Conservation (phyloP, 140 eudicot genomes). For the Flaveria floridana region DNA sequence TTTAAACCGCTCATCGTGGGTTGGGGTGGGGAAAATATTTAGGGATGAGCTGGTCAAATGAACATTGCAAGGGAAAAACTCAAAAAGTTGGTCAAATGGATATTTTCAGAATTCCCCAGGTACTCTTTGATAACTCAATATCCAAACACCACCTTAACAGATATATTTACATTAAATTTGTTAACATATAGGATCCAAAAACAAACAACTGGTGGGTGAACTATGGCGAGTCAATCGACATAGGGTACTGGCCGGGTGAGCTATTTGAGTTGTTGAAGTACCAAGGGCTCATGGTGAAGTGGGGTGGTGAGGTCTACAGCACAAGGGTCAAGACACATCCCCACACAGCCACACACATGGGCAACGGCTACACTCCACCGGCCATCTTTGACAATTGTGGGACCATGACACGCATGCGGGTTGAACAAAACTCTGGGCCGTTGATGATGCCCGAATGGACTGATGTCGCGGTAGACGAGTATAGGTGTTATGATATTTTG, state of each 20-base stretch:
- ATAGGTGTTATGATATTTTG: slow-evolving; percentile 45
- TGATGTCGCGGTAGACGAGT: slow-evolving; percentile 44
- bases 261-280: slow-evolving; percentile 38
- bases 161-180: neutral
- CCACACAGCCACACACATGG: slow-evolving; percentile 69
- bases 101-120: too few relatives aligned
- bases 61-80: too few relatives aligned
- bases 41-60: too few relatives aligned
- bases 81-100: too few relatives aligned
- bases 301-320: slow-evolving; percentile 90
- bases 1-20: too few relatives aligned
- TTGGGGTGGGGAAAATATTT: too few relatives aligned
- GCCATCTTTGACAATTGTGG: slow-evolving; percentile 36
- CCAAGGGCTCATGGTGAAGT: slow-evolving; percentile 54
- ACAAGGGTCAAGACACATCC: slow-evolving; percentile 51
- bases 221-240: slow-evolving; percentile 48
- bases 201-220: slow-evolving; percentile 67
- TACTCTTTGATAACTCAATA: neutral
- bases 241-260: slow-evolving; percentile 74
- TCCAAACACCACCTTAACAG: neutral
- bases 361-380: slow-evolving; percentile 52
- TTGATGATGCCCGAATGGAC: slow-evolving; percentile 57
- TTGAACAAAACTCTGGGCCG: slow-evolving; percentile 39
- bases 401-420: slow-evolving; percentile 44
- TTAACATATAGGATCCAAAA: slow-evolving; percentile 42